These are phyloP conservation scores for Phytopythium montanum DNA, from an alignment of 352 stramenopile species.

Conservation along the genomic window DNA sequence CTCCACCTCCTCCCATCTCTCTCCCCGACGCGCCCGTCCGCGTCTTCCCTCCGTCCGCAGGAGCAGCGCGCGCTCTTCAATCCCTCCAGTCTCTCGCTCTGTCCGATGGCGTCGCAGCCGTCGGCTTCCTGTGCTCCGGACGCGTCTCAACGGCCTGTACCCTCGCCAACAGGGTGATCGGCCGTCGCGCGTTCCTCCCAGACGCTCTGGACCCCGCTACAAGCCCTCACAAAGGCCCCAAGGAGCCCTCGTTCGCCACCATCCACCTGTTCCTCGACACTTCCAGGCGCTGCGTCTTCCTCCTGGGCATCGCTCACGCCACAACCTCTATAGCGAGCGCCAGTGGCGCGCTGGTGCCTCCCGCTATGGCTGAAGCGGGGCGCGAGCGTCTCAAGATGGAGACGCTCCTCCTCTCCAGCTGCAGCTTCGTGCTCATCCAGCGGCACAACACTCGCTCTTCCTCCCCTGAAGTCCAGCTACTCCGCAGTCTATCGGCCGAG, in stretches of 20 bases:
- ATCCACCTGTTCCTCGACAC: conserved; percentile 65
- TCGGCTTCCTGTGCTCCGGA: conserved; percentile 45
- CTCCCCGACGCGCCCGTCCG: conserved; percentile 27
- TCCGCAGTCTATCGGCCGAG: conserved; percentile 44
- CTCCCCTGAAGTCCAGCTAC: conserved; percentile 37
- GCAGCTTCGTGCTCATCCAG: conserved; percentile 55
- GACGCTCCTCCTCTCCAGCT: conserved; percentile 56
- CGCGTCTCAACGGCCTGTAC: conserved; percentile 30
- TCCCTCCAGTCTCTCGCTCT: conserved; percentile 45
- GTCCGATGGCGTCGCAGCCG: conserved; percentile 31
- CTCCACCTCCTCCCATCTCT: not conserved
- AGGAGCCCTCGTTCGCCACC: conserved; percentile 19
- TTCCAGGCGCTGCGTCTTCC: conserved; percentile 36
- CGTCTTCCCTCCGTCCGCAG: conserved; percentile 45
- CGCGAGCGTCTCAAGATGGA: conserved; percentile 62
- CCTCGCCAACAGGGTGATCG: conserved; percentile 65
- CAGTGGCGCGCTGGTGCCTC: not conserved
- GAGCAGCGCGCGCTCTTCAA: conserved; percentile 23
- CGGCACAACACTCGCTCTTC: conserved; percentile 35
- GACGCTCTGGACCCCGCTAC: conserved; percentile 6
- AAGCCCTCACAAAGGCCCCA: not conserved
- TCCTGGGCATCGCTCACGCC: conserved; percentile 44
- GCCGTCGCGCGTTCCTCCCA: conserved; percentile 42
- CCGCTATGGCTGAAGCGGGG: conserved; percentile 25
- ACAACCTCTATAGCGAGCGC: conserved; percentile 20